These are phyloP conservation scores for Pelagophyceae sp. DNA, from an alignment of 352 stramenopile species.

Conservation along the genomic window DNA sequence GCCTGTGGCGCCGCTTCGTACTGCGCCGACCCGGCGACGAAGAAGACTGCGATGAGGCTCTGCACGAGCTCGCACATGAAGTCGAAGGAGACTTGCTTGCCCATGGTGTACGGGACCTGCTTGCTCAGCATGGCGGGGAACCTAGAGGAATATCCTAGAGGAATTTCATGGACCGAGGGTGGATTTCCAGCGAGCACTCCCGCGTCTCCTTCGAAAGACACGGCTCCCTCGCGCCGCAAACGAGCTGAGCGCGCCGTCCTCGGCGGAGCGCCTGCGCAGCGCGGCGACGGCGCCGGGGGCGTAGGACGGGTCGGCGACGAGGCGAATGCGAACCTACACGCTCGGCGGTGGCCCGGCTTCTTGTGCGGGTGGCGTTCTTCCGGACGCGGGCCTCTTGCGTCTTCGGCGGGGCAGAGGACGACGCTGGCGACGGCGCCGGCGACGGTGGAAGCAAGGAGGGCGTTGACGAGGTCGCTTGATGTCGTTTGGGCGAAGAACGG, in stretches of 20 bases:
- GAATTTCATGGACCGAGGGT: too few relatives aligned
- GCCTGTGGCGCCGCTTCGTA: neutral
- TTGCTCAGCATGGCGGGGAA: conserved; percentile 56
- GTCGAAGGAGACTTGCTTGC: conserved; percentile 65
- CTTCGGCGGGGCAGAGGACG: conserved; percentile 56
- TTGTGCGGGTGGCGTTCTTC: too few relatives aligned
- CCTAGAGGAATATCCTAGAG: too few relatives aligned
- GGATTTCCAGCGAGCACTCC: too few relatives aligned
- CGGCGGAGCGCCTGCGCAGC: conserved; percentile 42
- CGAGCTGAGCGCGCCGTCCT: conserved; percentile 43
- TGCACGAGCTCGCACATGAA: conserved; percentile 51
- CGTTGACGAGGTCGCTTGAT: conserved; percentile 26
- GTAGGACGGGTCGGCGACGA: conserved; percentile 54
- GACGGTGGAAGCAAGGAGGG: conserved; percentile 43
- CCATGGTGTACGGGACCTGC: conserved; percentile 62
- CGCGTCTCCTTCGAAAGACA: too few relatives aligned
- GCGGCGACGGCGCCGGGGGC: conserved; percentile 39
- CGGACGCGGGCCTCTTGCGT: too few relatives aligned
- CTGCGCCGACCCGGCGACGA: neutral
- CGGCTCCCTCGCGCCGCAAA: too few relatives aligned
- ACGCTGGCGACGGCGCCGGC: conserved; percentile 52
- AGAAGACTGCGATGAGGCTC: conserved; percentile 27
- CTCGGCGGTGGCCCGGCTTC: too few relatives aligned
- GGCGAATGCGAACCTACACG: conserved; percentile 50
- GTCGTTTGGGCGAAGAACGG: conserved; percentile 38